Base-by-base conservation (phyloP, 768 basidiomycete genomes). In the Lentinula lateritia region DNA sequence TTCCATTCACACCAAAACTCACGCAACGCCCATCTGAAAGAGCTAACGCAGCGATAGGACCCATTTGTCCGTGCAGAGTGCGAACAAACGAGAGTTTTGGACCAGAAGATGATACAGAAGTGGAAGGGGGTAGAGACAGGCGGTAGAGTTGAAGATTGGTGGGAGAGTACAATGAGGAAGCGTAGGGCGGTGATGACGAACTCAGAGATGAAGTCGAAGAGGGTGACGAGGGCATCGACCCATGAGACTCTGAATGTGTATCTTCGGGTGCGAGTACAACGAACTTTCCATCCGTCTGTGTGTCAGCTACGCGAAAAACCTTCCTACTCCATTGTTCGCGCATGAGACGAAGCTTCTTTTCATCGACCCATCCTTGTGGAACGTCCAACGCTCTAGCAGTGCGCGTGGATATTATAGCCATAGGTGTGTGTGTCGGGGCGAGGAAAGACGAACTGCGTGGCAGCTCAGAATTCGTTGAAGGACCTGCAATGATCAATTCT, bases 201-300 rank as follows among this genome's bases (percentile, higher is more conserved):
- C 64, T 63, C 6, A 69, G 66, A 53, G 67, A 46, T 16, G 69
- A 56, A n/a, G 61, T 39, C 6, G 70, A 58, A 15, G 67, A 48
- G 6, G 66, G 45, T 42, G 62, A 60, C 56, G 63, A 61, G 8
- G 52, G 18, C 52, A 18, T 13, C 36, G 52, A 53, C 15, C 8
- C 48, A 10, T 13, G 8, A 28, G 20, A 13, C 7, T 35, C 9
- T 23, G 69, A 66, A n/a, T 66, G 43, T 10, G 62, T 57, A 63
- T 80, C 78, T 35, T 80, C 84, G 13, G 89, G 85, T 13, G 87
- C 90, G 52, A 92, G 78, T 12, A 93, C 86, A 16, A 84, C 85
- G 89, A 90, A 93, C 78, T 90, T 92, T 8, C 92, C 92, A 68
- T 93, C 92, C 5, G 92, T 90, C 67, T 90, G 87, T 15, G 82